Base-by-base conservation (phyloP, 2,329 filamentous ascomycete species). In the Dactylellina parvicollis region DNA sequence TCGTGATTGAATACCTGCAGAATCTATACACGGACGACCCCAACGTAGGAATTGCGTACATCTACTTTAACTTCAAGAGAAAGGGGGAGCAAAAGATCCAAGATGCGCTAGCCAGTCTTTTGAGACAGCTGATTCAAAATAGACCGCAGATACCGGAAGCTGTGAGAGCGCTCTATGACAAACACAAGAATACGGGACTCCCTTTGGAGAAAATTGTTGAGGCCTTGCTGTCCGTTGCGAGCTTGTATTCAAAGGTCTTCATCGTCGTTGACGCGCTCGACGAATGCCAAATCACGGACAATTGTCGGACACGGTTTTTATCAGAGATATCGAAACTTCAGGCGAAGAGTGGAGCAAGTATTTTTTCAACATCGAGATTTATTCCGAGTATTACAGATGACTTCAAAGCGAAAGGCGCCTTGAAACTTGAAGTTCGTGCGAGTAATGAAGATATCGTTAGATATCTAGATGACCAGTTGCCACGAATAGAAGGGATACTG, bases 61-160 rank as follows among this genome's bases (percentile, higher is more conserved):
- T 85, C 0, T 86, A 84, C 55, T 84, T 81, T 77, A 82, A 83
- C 61, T 84, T 82, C 70, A 77, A 77, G 16, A 77, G 77, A 1
- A 75, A 80, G 7, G 65, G 80, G 0, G 79, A 84, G n/a, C 30
- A 30, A 47, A 57, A 7, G 76, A 83, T 85, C 46, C 65, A 78
- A 0, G 16, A 79, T 28, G 52, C 83, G 0, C 56, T 83, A 0
- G 59, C 76, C 1, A 80, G 76, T 52, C 20, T 84, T 0, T 38
- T 83, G 1, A 82, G 79, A 55, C 82, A 84, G 71, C 76, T 84
- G 2, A 59, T 60, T 1, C 74, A 80, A 47, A n/a, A 40, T 0
- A 74, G 34, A 4, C 2, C 69, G 2, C 67, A 74, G 1, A 3
- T 82, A 1, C 80, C 81, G 1, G 65, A 74, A 0, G 26, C 0